These are phyloP conservation scores for Lentinula novae-zelandiae DNA, from an alignment of 1,284 basidiomycete species.

Conservation along the genomic window DNA sequence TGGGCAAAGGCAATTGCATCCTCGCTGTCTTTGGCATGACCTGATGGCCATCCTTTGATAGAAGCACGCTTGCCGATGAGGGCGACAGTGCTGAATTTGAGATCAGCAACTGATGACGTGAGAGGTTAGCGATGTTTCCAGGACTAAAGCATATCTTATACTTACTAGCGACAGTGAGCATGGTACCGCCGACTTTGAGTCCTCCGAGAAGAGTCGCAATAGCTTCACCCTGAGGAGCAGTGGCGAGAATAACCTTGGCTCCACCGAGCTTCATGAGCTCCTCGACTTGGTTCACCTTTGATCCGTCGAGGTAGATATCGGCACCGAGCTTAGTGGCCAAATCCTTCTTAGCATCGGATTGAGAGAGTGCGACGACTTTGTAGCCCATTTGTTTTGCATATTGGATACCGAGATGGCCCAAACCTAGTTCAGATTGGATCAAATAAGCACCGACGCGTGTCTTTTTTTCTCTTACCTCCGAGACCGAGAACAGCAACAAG, in stretches of 20 bases:
- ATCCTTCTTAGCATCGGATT: background rate
- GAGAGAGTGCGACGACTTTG: slow-evolving; percentile 5
- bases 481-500: slow-evolving; percentile 1
- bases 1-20: slow-evolving; percentile 1
- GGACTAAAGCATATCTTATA: background rate
- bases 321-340: slow-evolving; percentile 1
- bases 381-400: slow-evolving; percentile 2
- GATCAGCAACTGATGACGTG: background rate
- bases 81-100: slow-evolving; percentile 1
- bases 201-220: background rate
- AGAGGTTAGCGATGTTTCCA: background rate
- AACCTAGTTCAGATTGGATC: background rate
- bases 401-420: slow-evolving; percentile 3
- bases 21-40: background rate
- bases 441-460: background rate
- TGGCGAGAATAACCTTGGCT: slow-evolving; percentile 3
- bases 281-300: slow-evolving; percentile 1
- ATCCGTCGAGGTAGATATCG: slow-evolving; percentile 3
- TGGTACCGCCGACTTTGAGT: background rate
- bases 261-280: slow-evolving; percentile 4
- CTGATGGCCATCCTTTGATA: background rate
- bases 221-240: background rate
- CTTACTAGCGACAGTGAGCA: slow-evolving; percentile 4
- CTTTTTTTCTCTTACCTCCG: background rate
- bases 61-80: background rate